Conservation (phyloP, 2,329 filamentous ascomycete species). For the Scedosporium minutisporum region DNA sequence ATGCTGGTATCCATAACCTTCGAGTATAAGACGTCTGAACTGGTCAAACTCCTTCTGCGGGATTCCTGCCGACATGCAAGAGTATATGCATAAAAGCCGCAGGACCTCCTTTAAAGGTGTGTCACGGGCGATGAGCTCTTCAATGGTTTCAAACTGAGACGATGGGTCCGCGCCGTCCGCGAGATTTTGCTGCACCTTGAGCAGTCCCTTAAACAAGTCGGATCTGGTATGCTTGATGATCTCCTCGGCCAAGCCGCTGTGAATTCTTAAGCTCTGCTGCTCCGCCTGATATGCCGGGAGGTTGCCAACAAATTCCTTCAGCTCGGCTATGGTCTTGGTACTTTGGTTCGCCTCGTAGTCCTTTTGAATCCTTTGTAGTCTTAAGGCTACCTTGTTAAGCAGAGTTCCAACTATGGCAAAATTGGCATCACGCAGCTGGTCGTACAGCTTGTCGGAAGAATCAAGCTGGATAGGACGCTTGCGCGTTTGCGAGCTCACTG, state of each 20-base stretch:
- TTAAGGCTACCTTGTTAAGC: conserved; percentile 81
- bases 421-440: conserved; percentile 80
- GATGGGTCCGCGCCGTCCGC: conserved; percentile 83
- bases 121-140: conserved; percentile 87
- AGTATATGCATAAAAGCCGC: conserved; percentile 81
- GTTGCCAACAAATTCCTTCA: conserved; percentile 92
- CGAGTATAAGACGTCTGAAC: conserved; percentile 78
- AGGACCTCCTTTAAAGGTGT: conserved; percentile 73
- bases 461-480: conserved; percentile 87
- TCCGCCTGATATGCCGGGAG: conserved; percentile 87
- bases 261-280: conserved; percentile 82
- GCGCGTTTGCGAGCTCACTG: conserved; percentile 48
- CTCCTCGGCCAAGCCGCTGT: conserved; percentile 87
- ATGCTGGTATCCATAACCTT: conserved; percentile 93
- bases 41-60: conserved; percentile 80
- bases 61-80: conserved; percentile 79
- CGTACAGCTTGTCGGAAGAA: conserved; percentile 79
- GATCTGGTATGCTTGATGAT: conserved; percentile 88
- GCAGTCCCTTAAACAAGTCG: conserved; percentile 75
- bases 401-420: conserved; percentile 88
- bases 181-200: conserved; percentile 94
- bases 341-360: conserved; percentile 88
- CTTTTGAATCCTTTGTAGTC: conserved; percentile 68
- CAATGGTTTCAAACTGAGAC: conserved; percentile 81
- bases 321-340: conserved; percentile 79